phyloP scores from a whole-genome alignment of 306 rosid genomes.

The Calophaca sinica region DNA sequence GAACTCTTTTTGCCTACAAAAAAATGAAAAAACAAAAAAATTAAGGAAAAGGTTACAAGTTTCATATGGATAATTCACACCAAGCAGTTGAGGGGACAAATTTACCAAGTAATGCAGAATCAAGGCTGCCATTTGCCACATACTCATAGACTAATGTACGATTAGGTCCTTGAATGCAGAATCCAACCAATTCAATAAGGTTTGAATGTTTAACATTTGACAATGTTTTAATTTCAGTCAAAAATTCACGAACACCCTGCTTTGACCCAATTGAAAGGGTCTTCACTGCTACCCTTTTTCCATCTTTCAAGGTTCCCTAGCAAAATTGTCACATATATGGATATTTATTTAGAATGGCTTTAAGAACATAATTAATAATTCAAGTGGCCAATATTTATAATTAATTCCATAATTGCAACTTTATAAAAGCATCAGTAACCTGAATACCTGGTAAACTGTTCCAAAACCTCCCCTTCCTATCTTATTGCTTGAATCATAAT shows the following conservation, averaged over 20 bases:
- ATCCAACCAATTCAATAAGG: conserved; percentile 92
- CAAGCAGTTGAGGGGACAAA: conserved; percentile 22
- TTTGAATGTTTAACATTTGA: conserved; percentile 84
- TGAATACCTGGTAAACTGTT: conserved; percentile 81
- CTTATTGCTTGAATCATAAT: conserved; percentile 71
- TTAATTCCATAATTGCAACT: conserved; percentile 16
- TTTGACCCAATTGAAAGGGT: conserved; percentile 83
- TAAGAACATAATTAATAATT: background rate
- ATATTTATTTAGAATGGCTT: conserved; percentile 21
- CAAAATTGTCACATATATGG: conserved; percentile 43
- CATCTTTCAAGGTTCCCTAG: conserved; percentile 77
- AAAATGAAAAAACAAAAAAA: conserved; percentile 17
- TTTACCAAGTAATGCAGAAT: conserved; percentile 76
- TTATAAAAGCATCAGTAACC: conserved; percentile 8
- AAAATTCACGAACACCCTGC: conserved; percentile 90
- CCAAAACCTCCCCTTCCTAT: conserved; percentile 97
- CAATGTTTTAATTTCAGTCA: conserved; percentile 78
- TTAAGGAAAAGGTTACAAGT: background rate
- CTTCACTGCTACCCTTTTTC: conserved; percentile 81
- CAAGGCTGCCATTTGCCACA: conserved; percentile 82
- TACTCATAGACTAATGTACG: conserved; percentile 87
- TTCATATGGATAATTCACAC: conserved; percentile 15
- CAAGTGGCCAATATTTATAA: conserved; percentile 3
- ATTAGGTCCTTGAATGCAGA: conserved; percentile 70
- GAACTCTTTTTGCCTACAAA: conserved; percentile 58